phyloP scores from a whole-genome alignment of 2,329 filamentous ascomycete genomes.

The Alternaria angustiovoidea region DNA sequence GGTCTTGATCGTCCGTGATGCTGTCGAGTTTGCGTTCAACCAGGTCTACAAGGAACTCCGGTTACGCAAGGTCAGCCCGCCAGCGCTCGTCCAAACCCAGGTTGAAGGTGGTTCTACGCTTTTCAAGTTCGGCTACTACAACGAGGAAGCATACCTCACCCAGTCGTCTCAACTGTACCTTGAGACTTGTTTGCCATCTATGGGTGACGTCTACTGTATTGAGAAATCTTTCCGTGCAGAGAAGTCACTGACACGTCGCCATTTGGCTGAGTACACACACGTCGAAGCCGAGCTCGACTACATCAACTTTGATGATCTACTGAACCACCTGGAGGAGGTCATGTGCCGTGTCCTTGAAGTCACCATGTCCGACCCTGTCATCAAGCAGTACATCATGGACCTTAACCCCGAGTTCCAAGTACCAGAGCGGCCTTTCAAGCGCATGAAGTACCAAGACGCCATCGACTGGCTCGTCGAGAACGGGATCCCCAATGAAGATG shows the following conservation, averaged over 20 bases:
- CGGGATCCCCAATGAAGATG: slow-evolving; percentile 92
- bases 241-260: slow-evolving; percentile 91
- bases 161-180: slow-evolving; percentile 98
- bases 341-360: slow-evolving; percentile 86
- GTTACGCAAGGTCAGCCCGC: slow-evolving; percentile 84
- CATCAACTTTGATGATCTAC: slow-evolving; percentile 88
- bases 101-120: slow-evolving; percentile 92
- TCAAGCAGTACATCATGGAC: slow-evolving; percentile 76
- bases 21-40: slow-evolving; percentile 82
- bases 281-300: slow-evolving; percentile 97
- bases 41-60: slow-evolving; percentile 78
- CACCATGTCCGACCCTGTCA: slow-evolving; percentile 75
- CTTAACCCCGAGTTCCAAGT: slow-evolving; percentile 91
- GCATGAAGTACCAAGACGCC: slow-evolving; percentile 94
- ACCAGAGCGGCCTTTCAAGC: slow-evolving; percentile 85
- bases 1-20: slow-evolving; percentile 85
- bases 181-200: slow-evolving; percentile 87
- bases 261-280: slow-evolving; percentile 96
- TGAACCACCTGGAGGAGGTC: slow-evolving; percentile 84
- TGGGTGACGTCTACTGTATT: slow-evolving; percentile 97
- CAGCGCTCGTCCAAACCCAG: slow-evolving; percentile 92
- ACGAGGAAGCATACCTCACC: slow-evolving; percentile 89
- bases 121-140: slow-evolving; percentile 89
- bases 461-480: slow-evolving; percentile 93
- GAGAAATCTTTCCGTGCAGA: slow-evolving; percentile 99